Evolutionary conservation across 441 rosid genomes (phyloP).

Genomic region (Brassica hybrid): DNA sequence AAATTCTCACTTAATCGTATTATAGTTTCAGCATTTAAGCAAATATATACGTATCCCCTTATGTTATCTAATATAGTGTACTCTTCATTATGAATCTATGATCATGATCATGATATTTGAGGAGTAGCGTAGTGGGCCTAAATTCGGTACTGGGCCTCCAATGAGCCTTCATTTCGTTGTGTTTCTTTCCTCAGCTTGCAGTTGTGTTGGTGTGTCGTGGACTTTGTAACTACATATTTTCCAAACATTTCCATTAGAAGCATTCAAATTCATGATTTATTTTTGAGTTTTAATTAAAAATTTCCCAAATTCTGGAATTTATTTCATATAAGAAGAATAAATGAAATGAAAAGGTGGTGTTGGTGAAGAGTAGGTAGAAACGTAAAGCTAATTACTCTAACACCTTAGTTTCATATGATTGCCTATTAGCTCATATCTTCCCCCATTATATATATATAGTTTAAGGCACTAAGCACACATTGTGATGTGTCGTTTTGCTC

Average conservation of each 20-base stretch:
- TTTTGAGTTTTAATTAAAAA: background rate
- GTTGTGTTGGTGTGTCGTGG: background rate
- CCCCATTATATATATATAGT: background rate
- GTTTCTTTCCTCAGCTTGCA: background rate
- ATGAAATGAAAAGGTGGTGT: conserved; percentile 12
- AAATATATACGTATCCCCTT: too few relatives aligned
- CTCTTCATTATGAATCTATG: conserved; percentile 1
- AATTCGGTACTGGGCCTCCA: background rate
- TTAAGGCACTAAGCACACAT: too few relatives aligned
- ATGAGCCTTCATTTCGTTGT: background rate
- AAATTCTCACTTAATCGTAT: too few relatives aligned
- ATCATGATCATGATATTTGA: conserved; percentile 2
- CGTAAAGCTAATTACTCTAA: conserved; percentile 38
- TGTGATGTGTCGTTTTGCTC: background rate
- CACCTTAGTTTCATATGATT: conserved; percentile 22
- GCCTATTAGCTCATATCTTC: background rate
- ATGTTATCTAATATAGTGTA: too few relatives aligned
- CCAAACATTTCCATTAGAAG: background rate
- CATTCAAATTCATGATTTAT: conserved; percentile 16
- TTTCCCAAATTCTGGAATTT: background rate
- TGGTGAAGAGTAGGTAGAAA: conserved; percentile 41
- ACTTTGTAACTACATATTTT: background rate
- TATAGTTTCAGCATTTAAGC: too few relatives aligned
- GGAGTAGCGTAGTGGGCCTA: background rate
- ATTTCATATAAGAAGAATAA: background rate